Conservation (phyloP, 2,329 filamentous ascomycete genomes). For the Hypomyces perniciosus region DNA sequence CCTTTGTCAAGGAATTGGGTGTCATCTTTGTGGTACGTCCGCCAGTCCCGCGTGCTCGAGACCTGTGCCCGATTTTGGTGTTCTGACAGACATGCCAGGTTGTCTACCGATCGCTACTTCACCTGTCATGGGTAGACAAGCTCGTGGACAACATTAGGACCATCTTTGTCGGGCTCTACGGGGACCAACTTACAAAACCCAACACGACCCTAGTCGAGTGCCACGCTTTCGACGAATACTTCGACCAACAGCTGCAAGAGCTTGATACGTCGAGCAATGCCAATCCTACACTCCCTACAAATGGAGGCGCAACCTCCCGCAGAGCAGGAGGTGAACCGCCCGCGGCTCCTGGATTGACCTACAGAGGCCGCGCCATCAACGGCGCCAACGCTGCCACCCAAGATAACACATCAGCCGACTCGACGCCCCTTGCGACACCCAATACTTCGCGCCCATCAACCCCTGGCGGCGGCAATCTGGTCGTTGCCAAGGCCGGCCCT, state of each 20-base stretch:
- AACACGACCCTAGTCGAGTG: slow-evolving; percentile 75
- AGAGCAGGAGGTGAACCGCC: slow-evolving; percentile 20
- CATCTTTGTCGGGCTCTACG: slow-evolving; percentile 86
- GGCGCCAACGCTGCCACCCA: slow-evolving; percentile 21
- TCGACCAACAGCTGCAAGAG: slow-evolving; percentile 85
- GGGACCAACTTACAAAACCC: slow-evolving; percentile 75
- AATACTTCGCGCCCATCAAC: slow-evolving; percentile 75
- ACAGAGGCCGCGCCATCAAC: slow-evolving; percentile 33
- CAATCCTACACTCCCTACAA: slow-evolving; percentile 26
- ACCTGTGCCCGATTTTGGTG: slow-evolving; percentile 9
- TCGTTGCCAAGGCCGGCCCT: slow-evolving; percentile 69
- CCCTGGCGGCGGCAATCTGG: slow-evolving; percentile 55
- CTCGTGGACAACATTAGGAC: slow-evolving; percentile 91
- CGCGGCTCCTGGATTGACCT: slow-evolving; percentile 34
- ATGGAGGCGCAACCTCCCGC: slow-evolving; percentile 26
- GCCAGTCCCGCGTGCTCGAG: background rate
- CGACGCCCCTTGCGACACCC: slow-evolving; percentile 64
- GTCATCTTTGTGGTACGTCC: slow-evolving; percentile 80
- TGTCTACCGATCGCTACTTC: slow-evolving; percentile 91
- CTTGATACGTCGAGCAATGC: slow-evolving; percentile 54
- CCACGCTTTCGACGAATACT: slow-evolving; percentile 79
- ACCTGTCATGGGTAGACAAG: slow-evolving; percentile 95
- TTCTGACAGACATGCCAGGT: slow-evolving; percentile 50
- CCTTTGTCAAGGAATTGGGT: slow-evolving; percentile 83
- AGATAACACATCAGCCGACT: slow-evolving; percentile 53